A percentile compares a stretch with the other conserved stretches of the same genome.
phyloP scores from a whole-genome alignment of 2,329 filamentous ascomycete species.

The Xylogone sp. region DNA sequence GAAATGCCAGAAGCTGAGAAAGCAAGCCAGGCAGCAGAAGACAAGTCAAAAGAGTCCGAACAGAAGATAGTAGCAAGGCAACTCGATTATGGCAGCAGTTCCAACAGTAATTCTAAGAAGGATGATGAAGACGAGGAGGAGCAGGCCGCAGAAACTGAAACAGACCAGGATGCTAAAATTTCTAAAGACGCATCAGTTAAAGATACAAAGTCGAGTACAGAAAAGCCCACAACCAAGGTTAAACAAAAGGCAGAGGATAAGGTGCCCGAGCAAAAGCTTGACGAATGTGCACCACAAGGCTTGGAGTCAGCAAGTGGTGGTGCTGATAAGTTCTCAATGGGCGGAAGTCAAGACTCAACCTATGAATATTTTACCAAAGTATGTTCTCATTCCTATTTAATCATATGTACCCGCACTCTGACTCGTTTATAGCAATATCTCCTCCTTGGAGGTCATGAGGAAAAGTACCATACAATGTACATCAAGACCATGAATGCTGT shows the following conservation, averaged over 20 bases:
- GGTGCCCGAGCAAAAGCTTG: neutral
- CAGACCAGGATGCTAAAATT: neutral
- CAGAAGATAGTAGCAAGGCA: neutral
- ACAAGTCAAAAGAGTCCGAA: neutral
- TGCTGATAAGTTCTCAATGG: conserved; percentile 53
- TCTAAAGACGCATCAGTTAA: neutral
- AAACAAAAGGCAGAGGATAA: neutral
- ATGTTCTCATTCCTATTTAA: conserved; percentile 13
- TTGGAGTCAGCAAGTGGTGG: conserved; percentile 43
- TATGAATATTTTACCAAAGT: conserved; percentile 70
- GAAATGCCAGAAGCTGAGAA: neutral
- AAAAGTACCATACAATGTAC: conserved; percentile 72
- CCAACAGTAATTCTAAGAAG: neutral
- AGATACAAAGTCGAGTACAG: neutral
- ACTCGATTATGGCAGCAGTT: neutral
- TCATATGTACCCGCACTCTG: conserved; percentile 15
- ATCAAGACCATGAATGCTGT: conserved; percentile 62
- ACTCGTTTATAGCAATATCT: conserved; percentile 53
- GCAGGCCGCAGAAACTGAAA: neutral
- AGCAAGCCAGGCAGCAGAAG: neutral
- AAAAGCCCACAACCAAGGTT: neutral
- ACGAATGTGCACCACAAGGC: conserved; percentile 55
- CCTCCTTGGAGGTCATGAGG: conserved; percentile 69
- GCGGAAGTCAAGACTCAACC: conserved; percentile 64
- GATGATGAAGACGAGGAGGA: neutral